phyloP scores from a whole-genome alignment of 495 filamentous ascomycete genomes.

The Hypoxylon intermedium region DNA sequence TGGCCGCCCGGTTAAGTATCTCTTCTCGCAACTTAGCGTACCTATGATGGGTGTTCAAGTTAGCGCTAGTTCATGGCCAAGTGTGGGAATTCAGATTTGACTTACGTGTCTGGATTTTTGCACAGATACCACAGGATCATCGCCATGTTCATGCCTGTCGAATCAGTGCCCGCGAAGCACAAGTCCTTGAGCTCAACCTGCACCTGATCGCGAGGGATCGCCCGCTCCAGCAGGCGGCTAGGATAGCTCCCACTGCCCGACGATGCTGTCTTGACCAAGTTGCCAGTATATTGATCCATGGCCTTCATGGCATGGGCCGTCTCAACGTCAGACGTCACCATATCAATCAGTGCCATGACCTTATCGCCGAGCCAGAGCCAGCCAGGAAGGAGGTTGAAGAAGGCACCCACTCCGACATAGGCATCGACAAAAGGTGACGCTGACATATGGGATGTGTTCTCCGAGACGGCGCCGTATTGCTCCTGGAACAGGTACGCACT shows the following conservation, averaged over 20 bases:
- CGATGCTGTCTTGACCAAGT: slow-evolving; percentile 39
- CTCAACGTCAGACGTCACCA: slow-evolving; percentile 36
- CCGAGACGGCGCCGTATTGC: slow-evolving; percentile 51
- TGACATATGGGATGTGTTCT: slow-evolving; percentile 41
- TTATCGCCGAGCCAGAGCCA: slow-evolving; percentile 43
- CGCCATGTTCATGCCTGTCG: slow-evolving; percentile 31
- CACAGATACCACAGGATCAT: slow-evolving; percentile 25
- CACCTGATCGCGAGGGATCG: slow-evolving; percentile 49
- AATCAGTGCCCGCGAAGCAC: slow-evolving; percentile 55
- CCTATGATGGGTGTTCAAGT: neutral
- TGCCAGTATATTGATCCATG: slow-evolving; percentile 50
- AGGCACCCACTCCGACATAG: slow-evolving; percentile 58
- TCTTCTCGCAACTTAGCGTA: slow-evolving; percentile 5
- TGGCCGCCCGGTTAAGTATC: neutral
- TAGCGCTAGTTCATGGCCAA: slow-evolving; percentile 1
- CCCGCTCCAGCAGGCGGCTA: slow-evolving; percentile 52
- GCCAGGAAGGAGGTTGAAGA: slow-evolving; percentile 53
- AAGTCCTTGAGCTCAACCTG: slow-evolving; percentile 55
- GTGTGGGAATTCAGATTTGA: slow-evolving; percentile 4
- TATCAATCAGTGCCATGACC: slow-evolving; percentile 44
- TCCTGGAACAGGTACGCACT: slow-evolving; percentile 55
- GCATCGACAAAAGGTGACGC: slow-evolving; percentile 53
- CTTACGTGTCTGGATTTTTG: slow-evolving; percentile 1
- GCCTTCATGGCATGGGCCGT: slow-evolving; percentile 42
- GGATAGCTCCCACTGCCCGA: slow-evolving; percentile 51